phyloP scores from a whole-genome alignment of 805 yeast genomes.

The Candida maesae region DNA sequence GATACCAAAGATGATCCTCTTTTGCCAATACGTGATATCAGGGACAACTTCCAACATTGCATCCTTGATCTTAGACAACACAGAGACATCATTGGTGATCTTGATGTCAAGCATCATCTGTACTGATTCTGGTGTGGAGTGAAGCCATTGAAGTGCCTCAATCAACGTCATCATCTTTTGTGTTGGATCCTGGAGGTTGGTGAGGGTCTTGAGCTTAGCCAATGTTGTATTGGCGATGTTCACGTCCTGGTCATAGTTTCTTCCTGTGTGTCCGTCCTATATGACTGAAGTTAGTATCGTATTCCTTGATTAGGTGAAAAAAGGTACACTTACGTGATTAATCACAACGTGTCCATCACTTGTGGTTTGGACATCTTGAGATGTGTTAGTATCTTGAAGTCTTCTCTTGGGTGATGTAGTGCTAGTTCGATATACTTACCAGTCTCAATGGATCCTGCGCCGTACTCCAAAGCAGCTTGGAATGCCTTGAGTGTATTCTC shows the following conservation, averaged over 20 bases:
- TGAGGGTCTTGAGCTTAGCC: constrained; percentile 34
- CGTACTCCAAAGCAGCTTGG: too few relatives aligned
- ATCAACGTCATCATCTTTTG: constrained; percentile 40
- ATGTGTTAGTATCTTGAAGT: too few relatives aligned
- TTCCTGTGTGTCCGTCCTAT: too few relatives aligned
- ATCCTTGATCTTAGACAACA: constrained; percentile 37
- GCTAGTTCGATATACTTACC: too few relatives aligned
- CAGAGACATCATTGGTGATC: constrained; percentile 40
- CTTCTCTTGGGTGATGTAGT: too few relatives aligned
- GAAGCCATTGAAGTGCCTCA: constrained; percentile 40
- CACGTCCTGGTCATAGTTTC: constrained; percentile 41
- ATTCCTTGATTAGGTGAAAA: too few relatives aligned
- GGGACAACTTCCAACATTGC: constrained; percentile 34
- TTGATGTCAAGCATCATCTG: constrained; percentile 50
- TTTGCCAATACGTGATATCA: constrained; percentile 42
- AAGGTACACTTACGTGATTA: too few relatives aligned
- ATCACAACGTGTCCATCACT: too few relatives aligned
- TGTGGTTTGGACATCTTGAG: too few relatives aligned
- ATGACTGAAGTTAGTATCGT: too few relatives aligned
- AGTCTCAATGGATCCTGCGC: too few relatives aligned
- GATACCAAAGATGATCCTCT: constrained; percentile 45
- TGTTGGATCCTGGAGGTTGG: constrained; percentile 29
- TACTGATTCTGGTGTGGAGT: constrained; percentile 16
- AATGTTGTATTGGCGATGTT: constrained; percentile 35
- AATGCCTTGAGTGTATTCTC: too few relatives aligned